Conservation (phyloP, 257 asterid species). For the Thymus mandschuricus region DNA sequence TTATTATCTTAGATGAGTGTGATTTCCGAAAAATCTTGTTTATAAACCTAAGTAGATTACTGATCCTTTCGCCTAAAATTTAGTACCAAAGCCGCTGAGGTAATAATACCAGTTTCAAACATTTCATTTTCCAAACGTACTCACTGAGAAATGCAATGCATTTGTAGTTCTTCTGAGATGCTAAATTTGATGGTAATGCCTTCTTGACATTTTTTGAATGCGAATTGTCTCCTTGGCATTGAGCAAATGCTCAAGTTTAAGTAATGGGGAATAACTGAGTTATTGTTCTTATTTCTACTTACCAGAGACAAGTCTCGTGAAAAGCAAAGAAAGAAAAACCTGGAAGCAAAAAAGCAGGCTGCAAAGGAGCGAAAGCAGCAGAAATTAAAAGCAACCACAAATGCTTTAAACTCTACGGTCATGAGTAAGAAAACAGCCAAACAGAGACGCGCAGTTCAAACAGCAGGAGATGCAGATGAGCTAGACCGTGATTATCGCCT, state of each 20-base stretch:
- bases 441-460: conserved; percentile 81
- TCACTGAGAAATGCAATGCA: background rate
- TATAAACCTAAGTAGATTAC: too few relatives aligned
- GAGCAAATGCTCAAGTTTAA: background rate
- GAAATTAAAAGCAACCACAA: conserved; percentile 46
- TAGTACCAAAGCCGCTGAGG: background rate
- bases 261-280: background rate
- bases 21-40: too few relatives aligned
- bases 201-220: background rate
- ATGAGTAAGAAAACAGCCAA: conserved; percentile 83
- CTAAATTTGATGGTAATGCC: background rate
- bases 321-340: conserved; percentile 85
- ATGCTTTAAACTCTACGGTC: conserved; percentile 35
- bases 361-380: conserved; percentile 54
- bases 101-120: background rate
- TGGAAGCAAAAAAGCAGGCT: conserved; percentile 58
- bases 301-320: conserved; percentile 86
- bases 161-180: background rate
- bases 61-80: background rate
- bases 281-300: conserved; percentile 7
- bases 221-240: background rate
- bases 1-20: too few relatives aligned
- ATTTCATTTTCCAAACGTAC: background rate
- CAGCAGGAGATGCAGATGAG: conserved; percentile 86
- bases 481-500: conserved; percentile 71